Evolutionary conservation across 768 basidiomycete species (phyloP), one percentile per base, ranked within the genome.

Genomic region (Coprinopsis marcescibilis): DNA sequence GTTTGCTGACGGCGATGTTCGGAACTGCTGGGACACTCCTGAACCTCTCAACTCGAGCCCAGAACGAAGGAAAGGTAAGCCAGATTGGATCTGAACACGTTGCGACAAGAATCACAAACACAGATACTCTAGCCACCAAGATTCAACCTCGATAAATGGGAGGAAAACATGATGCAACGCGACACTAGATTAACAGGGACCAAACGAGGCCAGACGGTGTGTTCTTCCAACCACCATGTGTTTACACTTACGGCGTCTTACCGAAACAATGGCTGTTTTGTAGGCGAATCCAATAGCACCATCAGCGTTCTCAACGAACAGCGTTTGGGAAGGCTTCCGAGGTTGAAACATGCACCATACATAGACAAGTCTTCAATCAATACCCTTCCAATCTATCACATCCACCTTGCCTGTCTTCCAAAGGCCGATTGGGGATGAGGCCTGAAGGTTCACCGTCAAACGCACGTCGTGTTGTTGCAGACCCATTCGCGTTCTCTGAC

Each of bases 141-240:
- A 40, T 94, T 93, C 59, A 76, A 81, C 43, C 60, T 95, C 26
- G 95, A 97, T 59, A 65, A 76, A 17, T 98, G 91, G 92, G 95
- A 98, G 52, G 77, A 87, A 44, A 89, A 89, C 86, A 90, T 98
- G 91, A 91, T 97, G 84, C 79, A 83, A 58, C 75, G 95, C 46
- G 95, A 98, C 69, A 73, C 77, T 59, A 75, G 88, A 52, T 64
- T 98, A 59, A 96, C 93, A 2, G 95, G 95, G 11, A 86, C 88
- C 60, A 57, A 68, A 57, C 78, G 95, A 54, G 91, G 91, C 45
- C 95, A 97, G 63, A 75, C 76, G 61, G 94, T 94, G 62, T 20
- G 39, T 40, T 23, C 11, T n/a, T 32, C 17, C 25, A n/a, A n/a
- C n/a, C n/a, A n/a, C n/a, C n/a, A n/a, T n/a, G n/a, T n/a, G n/a